phyloP scores from a whole-genome alignment of 805 yeast species.

The Saccharomycopsis sp. region DNA sequence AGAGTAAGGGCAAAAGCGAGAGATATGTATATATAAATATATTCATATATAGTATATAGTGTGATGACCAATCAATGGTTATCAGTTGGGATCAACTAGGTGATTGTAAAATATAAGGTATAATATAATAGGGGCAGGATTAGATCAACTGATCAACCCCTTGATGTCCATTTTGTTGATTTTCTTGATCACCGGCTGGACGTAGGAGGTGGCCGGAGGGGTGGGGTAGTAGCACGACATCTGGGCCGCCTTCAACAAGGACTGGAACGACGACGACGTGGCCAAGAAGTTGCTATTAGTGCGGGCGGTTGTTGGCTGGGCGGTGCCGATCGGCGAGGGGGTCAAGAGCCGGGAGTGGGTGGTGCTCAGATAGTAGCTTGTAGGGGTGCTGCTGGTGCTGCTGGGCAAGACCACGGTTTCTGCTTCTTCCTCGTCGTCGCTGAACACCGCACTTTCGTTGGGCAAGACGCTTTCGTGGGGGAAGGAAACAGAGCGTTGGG shows the following conservation, averaged over 20 bases:
- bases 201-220: constrained; percentile 2
- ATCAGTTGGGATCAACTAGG: too few species aligned
- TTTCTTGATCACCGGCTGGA: not conserved
- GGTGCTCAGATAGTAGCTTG: too few species aligned
- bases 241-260: constrained; percentile 1
- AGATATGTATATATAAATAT: too few species aligned
- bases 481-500: constrained; percentile 2
- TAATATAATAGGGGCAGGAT: not conserved
- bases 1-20: too few species aligned
- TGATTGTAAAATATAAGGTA: too few species aligned
- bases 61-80: too few species aligned
- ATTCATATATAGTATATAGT: too few species aligned
- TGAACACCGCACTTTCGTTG: constrained; percentile 9
- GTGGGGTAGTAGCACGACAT: not conserved
- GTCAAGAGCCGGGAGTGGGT: too few species aligned
- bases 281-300: too few species aligned
- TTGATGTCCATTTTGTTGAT: constrained; percentile 17
- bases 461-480: constrained; percentile 14
- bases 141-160: constrained; percentile 10
- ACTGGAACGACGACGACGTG: not conserved
- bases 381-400: not conserved
- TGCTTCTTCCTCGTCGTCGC: constrained; percentile 6
- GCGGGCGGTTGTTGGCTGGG: not conserved
- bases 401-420: not conserved
- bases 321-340: too few species aligned